A percentile compares a stretch with the other conserved stretches of the same genome.
Conservation (phyloP, 352 stramenopile genomes). For the Pythium monospermum region DNA sequence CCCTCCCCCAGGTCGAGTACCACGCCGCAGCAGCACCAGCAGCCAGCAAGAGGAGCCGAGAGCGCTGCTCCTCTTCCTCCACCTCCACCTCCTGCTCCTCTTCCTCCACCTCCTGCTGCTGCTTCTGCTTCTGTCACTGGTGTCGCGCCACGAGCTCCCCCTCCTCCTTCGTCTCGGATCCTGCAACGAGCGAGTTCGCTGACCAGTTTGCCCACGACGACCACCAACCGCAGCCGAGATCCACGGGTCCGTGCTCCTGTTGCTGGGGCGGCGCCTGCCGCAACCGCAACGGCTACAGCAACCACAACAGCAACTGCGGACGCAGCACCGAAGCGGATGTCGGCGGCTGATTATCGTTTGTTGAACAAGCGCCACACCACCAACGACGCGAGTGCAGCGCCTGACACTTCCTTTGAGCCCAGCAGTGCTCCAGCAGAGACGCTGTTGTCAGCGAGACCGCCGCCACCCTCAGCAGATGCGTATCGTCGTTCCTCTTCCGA, state of each 20-base stretch:
- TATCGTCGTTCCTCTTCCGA: no score
- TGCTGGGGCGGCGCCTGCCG: neutral
- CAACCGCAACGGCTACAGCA: no score
- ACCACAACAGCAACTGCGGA: neutral
- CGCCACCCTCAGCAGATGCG: neutral
- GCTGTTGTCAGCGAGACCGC: neutral
- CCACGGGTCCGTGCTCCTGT: conserved; percentile 4
- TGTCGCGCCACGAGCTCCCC: neutral
- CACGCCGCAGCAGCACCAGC: neutral
- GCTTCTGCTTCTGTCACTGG: no score
- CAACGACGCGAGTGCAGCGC: neutral
- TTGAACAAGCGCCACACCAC: conserved; percentile 19
- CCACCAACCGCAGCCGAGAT: conserved; percentile 15
- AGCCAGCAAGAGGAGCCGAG: no score
- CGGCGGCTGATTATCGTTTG: conserved; percentile 20
- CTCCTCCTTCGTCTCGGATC: neutral
- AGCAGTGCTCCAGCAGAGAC: neutral
- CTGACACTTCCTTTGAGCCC: neutral
- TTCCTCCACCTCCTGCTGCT: neutral
- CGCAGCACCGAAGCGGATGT: conserved; percentile 10
- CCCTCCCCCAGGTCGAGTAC: no score
- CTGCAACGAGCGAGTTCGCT: conserved; percentile 1
- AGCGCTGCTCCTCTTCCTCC: no score
- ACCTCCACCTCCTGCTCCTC: neutral
- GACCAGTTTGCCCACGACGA: conserved; percentile 14